Base-by-base conservation (phyloP, 352 stramenopile species). In the Globisporangium spinosum region DNA sequence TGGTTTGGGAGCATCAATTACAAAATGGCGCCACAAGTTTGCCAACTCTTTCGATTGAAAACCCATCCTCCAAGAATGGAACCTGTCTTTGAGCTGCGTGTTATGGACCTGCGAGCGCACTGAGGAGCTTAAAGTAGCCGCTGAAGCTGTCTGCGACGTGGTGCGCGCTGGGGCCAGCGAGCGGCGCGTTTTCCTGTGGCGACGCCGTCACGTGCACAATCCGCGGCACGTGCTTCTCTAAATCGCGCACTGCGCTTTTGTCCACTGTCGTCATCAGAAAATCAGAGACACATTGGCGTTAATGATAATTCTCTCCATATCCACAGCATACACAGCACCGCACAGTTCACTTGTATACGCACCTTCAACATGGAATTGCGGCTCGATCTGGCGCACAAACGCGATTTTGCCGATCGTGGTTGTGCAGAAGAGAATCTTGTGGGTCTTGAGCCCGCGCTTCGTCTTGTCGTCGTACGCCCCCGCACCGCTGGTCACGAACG, bases 361-460 rank as follows among this genome's bases (percentile, higher is more conserved):
- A 95, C 88, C 84, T 88, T 95, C 88, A 8, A 94, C 73, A 62
- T 92, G 86, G 51, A 94, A 68, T 34, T 92, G 83, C 53, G 88
- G 88, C 72, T 95, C 88, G 63, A 95, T 79, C 74, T 95, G 88
- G n/a, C 88, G 86, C 67, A 95, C 86, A 57, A 95, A 92, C 20
- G 88, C 88, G 65, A 94, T 82, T 38, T 93, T 91, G 64, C 88
- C 88, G 59, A 92, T 74, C 27, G 65, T 67, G 12, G 86, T 92
- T 40, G 87, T 87, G 75, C 86, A 94, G 57, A 93, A 95, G 56
- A 95, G 77, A n/a, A 95, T 73, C 58, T 86, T 88, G 77, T 95
- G 86, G 12, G 74, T 38, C 63, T 83, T 76, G 29, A 95, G 49
- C 3, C 72, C 70, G n/a, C 64, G 62, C 63, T 76, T 74, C 1